Conservation (phyloP, 345 rosid genomes). For the Linum lewisii region DNA sequence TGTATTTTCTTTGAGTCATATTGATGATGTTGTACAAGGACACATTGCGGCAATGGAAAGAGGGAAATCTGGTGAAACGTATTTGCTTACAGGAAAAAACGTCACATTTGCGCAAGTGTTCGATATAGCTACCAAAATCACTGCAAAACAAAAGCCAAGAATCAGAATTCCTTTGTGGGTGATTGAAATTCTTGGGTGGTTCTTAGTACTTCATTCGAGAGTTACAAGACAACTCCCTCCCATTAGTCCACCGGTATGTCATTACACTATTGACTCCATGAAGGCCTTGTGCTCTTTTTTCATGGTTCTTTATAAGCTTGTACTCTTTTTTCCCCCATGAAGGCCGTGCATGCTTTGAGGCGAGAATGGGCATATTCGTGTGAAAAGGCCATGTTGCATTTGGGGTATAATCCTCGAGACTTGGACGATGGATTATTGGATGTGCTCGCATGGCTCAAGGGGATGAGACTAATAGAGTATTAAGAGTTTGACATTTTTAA, state of each 20-base stretch:
- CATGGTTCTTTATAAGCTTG: too few relatives aligned
- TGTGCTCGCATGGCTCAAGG: constrained; percentile 73
- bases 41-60: constrained; percentile 66
- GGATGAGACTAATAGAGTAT: constrained; percentile 48
- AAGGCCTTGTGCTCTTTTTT: neutral
- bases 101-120: constrained; percentile 59
- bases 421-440: constrained; percentile 70
- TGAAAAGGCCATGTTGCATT: constrained; percentile 65
- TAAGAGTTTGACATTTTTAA: neutral
- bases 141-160: constrained; percentile 47
- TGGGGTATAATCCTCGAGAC: constrained; percentile 70
- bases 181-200: constrained; percentile 58
- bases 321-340: constrained; percentile 13
- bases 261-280: neutral
- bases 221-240: constrained; percentile 79
- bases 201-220: constrained; percentile 47
- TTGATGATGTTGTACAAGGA: constrained; percentile 80
- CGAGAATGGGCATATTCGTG: constrained; percentile 89
- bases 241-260: constrained; percentile 73
- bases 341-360: constrained; percentile 56
- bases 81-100: constrained; percentile 79
- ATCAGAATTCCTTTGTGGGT: constrained; percentile 57
- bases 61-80: constrained; percentile 65
- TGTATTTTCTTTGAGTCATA: constrained; percentile 61
- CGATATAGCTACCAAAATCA: constrained; percentile 62